phyloP scores from a whole-genome alignment of 1,284 basidiomycete genomes.

The Sphagnurus paluster region DNA sequence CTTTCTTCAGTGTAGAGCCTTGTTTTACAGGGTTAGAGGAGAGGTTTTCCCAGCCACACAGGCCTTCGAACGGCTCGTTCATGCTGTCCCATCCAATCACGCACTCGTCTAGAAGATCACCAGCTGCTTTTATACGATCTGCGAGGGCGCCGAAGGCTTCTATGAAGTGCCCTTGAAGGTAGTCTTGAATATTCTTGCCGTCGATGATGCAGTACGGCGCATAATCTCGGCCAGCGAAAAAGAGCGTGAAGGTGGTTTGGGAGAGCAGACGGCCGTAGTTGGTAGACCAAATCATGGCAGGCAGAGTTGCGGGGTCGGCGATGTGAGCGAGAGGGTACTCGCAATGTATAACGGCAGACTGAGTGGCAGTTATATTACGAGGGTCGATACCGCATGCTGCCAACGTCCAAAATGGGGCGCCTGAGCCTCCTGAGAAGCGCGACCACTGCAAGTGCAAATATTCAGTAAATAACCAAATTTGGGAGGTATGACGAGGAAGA shows the following conservation, averaged over 20 bases:
- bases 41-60: conserved; percentile 80
- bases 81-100: conserved; percentile 96
- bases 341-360: conserved; percentile 84
- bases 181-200: conserved; percentile 93
- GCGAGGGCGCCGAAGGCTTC: conserved; percentile 77
- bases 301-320: conserved; percentile 73
- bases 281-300: conserved; percentile 96
- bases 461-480: too few relatives aligned
- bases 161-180: conserved; percentile 85
- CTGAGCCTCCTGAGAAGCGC: conserved; percentile 94
- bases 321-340: conserved; percentile 74
- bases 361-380: conserved; percentile 80
- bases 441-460: conserved; percentile 79
- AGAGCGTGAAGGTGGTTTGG: conserved; percentile 92
- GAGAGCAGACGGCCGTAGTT: conserved; percentile 90
- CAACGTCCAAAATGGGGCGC: conserved; percentile 95
- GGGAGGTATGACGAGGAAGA: too few relatives aligned
- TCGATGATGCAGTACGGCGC: conserved; percentile 93
- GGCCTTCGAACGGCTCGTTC: conserved; percentile 93
- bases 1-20: conserved; percentile 77
- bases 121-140: conserved; percentile 72
- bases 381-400: conserved; percentile 92
- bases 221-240: conserved; percentile 89
- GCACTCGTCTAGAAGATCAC: conserved; percentile 80
- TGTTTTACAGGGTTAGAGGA: conserved; percentile 64